Percentiles rank a stretch among this genome's conserved stretches.
Evolutionary conservation across 139 green algal genomes (phyloP).

Genomic region (Auxenochlorella pyrenoidosa): DNA sequence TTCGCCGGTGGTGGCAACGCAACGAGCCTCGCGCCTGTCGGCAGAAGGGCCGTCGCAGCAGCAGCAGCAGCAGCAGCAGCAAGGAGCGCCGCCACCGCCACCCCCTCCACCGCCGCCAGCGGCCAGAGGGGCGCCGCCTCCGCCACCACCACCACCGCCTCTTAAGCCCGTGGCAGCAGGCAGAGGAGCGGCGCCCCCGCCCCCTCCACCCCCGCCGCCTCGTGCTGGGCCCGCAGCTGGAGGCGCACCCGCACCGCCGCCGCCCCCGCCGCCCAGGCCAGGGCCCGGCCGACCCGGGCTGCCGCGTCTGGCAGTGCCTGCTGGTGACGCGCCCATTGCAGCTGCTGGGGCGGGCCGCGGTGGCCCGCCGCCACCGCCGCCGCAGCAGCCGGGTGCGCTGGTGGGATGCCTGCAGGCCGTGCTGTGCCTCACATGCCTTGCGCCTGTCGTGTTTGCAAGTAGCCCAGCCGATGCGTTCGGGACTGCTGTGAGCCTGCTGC

Average conservation of each 20-base stretch:
- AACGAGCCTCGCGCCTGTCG: not conserved
- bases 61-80: not conserved
- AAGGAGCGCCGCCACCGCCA: not conserved
- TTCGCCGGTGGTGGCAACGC: too few relatives aligned
- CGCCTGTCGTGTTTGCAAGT: too few relatives aligned
- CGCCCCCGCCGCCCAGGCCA: not conserved
- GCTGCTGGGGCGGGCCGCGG: not conserved
- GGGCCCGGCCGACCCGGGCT: not conserved
- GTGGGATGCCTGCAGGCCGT: not conserved
- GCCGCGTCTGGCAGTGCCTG: conserved; percentile 8
- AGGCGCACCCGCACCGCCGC: not conserved
- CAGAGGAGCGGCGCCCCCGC: not conserved
- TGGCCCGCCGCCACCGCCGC: not conserved
- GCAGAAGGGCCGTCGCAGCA: not conserved
- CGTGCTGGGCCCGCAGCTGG: too few relatives aligned
- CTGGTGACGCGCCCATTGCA: too few relatives aligned
- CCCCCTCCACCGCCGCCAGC: not conserved
- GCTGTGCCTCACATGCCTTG: not conserved
- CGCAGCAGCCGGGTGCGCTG: conserved; percentile 9
- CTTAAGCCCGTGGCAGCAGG: not conserved
- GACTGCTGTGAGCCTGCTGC: not conserved
- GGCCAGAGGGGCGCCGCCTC: not conserved
- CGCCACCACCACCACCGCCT: not conserved
- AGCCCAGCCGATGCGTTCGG: too few relatives aligned
- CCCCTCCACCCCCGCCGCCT: not conserved